Conservation (phyloP, 371 early-diverging fungal genomes). For the Mucor piriformis region DNA sequence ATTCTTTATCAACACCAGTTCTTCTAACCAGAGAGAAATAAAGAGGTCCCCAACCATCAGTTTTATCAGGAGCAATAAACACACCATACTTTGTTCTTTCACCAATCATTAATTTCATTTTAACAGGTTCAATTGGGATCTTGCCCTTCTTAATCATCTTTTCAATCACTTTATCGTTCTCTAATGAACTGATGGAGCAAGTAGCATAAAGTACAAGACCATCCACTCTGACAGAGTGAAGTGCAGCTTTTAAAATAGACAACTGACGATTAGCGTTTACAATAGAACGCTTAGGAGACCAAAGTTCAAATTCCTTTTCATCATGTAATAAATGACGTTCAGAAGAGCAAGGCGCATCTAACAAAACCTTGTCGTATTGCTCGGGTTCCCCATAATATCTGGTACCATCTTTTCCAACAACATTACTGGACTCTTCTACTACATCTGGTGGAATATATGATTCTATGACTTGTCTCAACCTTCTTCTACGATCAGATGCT, state of each 20-base stretch:
- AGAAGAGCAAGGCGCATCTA: constrained; percentile 85
- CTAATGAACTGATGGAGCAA: constrained; percentile 68
- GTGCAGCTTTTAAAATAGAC: constrained; percentile 59
- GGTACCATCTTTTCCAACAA: constrained; percentile 63
- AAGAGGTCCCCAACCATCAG: constrained; percentile 63
- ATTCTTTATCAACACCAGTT: constrained; percentile 38
- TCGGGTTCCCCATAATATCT: constrained; percentile 46
- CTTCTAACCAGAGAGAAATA: constrained; percentile 55
- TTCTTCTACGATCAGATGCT: constrained; percentile 55
- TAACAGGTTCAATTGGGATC: constrained; percentile 45
- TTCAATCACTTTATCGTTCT: constrained; percentile 74
- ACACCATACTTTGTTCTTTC: constrained; percentile 64
- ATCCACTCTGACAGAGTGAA: constrained; percentile 60
- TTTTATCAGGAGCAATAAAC: constrained; percentile 60
- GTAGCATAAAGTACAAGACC: constrained; percentile 75
- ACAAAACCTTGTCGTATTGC: constrained; percentile 65
- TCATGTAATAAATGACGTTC: constrained; percentile 70
- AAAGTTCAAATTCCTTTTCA: constrained; percentile 52
- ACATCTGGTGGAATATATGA: constrained; percentile 58
- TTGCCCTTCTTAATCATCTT: constrained; percentile 48
- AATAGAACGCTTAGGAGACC: constrained; percentile 56
- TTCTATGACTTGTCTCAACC: constrained; percentile 58
- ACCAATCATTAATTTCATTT: constrained; percentile 49
- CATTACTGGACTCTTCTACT: constrained; percentile 39
- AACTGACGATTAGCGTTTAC: constrained; percentile 59